These are phyloP conservation scores for Gossypium anomalum DNA, from an alignment of 345 rosid species.

Conservation along the genomic window DNA sequence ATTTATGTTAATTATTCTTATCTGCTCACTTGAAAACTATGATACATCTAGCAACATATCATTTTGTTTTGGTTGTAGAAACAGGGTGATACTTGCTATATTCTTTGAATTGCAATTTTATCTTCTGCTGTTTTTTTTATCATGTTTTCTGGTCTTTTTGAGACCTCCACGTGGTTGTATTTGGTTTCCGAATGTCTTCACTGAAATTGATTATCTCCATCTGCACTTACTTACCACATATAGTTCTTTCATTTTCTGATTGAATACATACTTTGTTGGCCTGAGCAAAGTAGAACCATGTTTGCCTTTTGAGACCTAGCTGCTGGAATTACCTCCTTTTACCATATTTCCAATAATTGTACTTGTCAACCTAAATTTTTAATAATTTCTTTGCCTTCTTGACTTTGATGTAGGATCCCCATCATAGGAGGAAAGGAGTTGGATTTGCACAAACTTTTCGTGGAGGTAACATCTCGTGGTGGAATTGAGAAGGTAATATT, in stretches of 20 bases:
- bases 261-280: not conserved
- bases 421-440: slow-evolving; percentile 86
- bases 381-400: not conserved
- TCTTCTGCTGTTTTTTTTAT: not conserved
- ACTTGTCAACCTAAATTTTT: not conserved
- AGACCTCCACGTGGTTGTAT: not conserved
- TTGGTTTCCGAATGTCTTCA: not conserved
- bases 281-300: too few relatives aligned
- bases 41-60: not conserved
- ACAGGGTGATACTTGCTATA: not conserved
- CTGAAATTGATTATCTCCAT: not conserved
- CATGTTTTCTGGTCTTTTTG: not conserved
- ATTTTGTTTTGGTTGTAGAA: not conserved
- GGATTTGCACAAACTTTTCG: slow-evolving; percentile 81
- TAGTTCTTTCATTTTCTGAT: not conserved
- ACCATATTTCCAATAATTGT: not conserved
- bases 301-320: too few relatives aligned
- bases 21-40: not conserved
- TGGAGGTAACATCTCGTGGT: slow-evolving; percentile 93
- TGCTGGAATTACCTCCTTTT: not conserved
- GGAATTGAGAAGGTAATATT: slow-evolving; percentile 77
- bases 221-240: not conserved
- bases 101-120: not conserved
- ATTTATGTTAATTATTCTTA: not conserved
- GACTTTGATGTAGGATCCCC: slow-evolving; percentile 58